Evolutionary conservation across 2,329 filamentous ascomycete species (phyloP).

Genomic region (Cladosporium sp.): DNA sequence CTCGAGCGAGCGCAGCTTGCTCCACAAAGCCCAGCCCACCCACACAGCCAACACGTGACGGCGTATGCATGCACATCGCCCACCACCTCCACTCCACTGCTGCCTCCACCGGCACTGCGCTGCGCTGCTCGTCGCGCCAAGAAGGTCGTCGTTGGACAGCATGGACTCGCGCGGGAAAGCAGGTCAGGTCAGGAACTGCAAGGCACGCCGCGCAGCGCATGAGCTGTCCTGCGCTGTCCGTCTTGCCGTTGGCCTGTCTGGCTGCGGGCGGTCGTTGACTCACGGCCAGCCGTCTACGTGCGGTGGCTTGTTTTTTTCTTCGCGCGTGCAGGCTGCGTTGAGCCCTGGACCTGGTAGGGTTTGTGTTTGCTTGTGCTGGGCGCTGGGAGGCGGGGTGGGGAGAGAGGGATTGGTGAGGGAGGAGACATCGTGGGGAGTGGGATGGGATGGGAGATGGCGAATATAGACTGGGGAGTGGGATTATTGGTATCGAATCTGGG

Average conservation of each 20-base stretch:
- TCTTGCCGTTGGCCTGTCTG: too few species aligned
- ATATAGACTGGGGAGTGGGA: too few species aligned
- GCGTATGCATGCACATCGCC: constrained; percentile 2
- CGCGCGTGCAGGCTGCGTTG: constrained; percentile 5
- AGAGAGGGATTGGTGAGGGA: not conserved
- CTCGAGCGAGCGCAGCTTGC: not conserved
- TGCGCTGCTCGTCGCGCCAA: not conserved
- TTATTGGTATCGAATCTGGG: too few species aligned
- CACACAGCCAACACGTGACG: constrained; percentile 6
- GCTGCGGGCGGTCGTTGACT: not conserved
- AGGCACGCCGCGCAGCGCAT: constrained; percentile 1
- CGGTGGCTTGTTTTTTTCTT: not conserved
- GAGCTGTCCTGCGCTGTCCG: too few species aligned
- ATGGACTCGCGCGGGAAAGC: constrained; percentile 1
- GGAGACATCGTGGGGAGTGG: not conserved
- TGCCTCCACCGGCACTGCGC: too few species aligned
- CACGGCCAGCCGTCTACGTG: constrained; percentile 1
- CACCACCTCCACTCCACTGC: too few species aligned
- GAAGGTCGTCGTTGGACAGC: constrained; percentile 5
- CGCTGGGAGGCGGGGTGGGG: not conserved
- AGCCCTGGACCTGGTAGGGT: constrained; percentile 1
- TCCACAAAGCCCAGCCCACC: not conserved
- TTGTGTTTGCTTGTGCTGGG: not conserved
- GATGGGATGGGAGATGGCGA: too few species aligned
- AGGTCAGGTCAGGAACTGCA: not conserved